Evolutionary conservation across 345 rosid species (phyloP), one percentile per base, ranked within the genome.

Genomic region (Eutrema yunnanense): DNA sequence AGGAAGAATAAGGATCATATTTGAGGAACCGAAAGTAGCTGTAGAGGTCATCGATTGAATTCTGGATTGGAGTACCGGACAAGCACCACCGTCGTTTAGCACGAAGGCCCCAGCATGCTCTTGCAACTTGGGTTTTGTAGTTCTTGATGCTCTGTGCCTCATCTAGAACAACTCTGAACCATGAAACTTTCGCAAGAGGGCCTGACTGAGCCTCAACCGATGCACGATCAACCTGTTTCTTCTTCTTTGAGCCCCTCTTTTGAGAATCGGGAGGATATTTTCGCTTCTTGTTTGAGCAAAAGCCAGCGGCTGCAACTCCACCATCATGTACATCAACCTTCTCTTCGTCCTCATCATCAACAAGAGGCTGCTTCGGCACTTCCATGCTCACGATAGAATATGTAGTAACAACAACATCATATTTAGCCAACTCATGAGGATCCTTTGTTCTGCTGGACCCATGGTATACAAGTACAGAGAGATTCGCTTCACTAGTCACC

Each of bases 71-170:
- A 67, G 99, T 95, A 59, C 99, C 99, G 2, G 99, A 95, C 80
- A 95, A 87, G 82, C 99, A 95, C 99, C 99, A 95, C 72, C 99
- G 82, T 22, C 96, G 93, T 78, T 95, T 95, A 36, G 99, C 96
- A 26, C 99, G 96, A 77, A 94, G 98, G 32, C 95, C 96, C 97
- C 97, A 94, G 70, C 99, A 95, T 44, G 99, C 97, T 73, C 97
- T 88, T 46, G 99, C 99, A 61, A 87, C 96, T 76, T 89, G 99
- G 71, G 99, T 95, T 81, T 84, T 90, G 84, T 86, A 85, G 82
- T 95, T 91, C 84, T 95, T 95, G 66, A 95, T 95, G 78, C 97
- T 89, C 79, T 95, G 99, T 30, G 99, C 99, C 83, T 95, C 99
- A 72, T 95, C 99, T 67, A 95, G 77, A 58, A 95, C 96, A 71